Conservation (phyloP, 768 basidiomycete genomes). For the Cystofilobasidium capitatum region DNA sequence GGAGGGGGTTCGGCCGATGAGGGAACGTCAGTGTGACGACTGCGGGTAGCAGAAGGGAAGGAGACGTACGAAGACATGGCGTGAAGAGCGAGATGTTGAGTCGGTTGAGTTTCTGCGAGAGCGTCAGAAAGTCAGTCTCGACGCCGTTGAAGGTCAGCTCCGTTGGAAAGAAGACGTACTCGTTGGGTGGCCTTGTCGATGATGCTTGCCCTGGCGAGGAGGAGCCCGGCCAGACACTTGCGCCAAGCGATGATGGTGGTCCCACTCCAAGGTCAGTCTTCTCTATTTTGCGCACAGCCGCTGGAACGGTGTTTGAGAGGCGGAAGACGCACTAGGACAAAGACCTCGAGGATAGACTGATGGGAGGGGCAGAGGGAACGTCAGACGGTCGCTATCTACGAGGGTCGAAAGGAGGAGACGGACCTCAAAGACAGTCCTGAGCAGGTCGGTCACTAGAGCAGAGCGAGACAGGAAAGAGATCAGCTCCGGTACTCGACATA, state of each 20-base stretch:
- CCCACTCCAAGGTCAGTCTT: no score
- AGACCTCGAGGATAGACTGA: constrained; percentile 81
- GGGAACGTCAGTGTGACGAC: neutral
- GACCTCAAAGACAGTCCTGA: constrained; percentile 54
- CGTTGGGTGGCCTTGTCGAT: constrained; percentile 76
- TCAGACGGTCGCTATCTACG: constrained; percentile 22
- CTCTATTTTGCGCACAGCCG: no score
- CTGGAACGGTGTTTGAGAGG: no score
- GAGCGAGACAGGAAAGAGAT: neutral
- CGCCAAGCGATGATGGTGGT: no score
- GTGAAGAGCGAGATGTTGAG: constrained; percentile 78
- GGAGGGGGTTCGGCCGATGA: no score
- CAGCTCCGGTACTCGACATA: neutral
- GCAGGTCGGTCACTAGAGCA: constrained; percentile 37
- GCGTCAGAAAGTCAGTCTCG: neutral
- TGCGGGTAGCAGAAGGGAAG: no score
- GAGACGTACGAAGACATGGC: constrained; percentile 20
- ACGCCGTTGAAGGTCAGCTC: neutral
- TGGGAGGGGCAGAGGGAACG: neutral
- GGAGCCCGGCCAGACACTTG: constrained; percentile 24
- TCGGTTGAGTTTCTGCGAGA: constrained; percentile 49
- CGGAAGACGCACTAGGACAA: constrained; percentile 73
- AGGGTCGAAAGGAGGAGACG: constrained; percentile 31
- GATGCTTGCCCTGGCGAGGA: constrained; percentile 63
- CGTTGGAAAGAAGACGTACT: constrained; percentile 27